Conservation (phyloP, 2,329 filamentous ascomycete genomes). For the Aspergillus sp. region DNA sequence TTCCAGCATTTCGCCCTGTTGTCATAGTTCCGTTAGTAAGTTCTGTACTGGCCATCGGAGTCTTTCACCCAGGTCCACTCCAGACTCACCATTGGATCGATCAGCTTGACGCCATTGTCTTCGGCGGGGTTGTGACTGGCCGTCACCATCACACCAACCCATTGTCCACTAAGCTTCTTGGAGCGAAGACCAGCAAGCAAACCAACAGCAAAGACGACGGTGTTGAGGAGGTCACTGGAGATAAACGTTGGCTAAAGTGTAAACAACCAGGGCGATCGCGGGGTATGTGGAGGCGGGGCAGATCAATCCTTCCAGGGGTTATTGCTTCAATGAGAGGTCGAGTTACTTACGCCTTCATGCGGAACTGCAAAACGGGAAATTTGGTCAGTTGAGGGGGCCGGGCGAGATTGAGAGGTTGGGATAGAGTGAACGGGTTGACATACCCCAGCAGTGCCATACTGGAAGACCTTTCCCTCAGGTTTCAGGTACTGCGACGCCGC, state of each 20-base stretch:
- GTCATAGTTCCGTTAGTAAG: constrained; percentile 3
- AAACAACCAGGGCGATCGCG: constrained; percentile 30
- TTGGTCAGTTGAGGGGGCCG: constrained; percentile 14
- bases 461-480: constrained; percentile 50
- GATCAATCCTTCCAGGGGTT: constrained; percentile 21
- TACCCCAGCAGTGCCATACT: constrained; percentile 62
- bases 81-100: constrained; percentile 74
- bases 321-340: background rate
- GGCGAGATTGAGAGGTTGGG: background rate
- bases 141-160: constrained; percentile 95
- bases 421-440: constrained; percentile 28
- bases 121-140: constrained; percentile 87
- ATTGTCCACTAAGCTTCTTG: constrained; percentile 82
- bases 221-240: constrained; percentile 73
- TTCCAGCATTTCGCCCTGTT: constrained; percentile 88
- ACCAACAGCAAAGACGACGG: constrained; percentile 88
- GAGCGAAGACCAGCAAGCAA: constrained; percentile 85
- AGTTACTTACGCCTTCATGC: constrained; percentile 63
- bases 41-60: background rate
- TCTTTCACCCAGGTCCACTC: background rate
- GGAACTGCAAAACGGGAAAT: constrained; percentile 51
- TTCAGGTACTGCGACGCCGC: constrained; percentile 50
- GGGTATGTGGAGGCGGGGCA: constrained; percentile 29
- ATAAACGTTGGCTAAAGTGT: constrained; percentile 30
- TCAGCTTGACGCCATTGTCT: constrained; percentile 92